These are phyloP conservation scores for Solanum appendiculatum DNA, from an alignment of 257 asterid genomes.

Conservation along the genomic window DNA sequence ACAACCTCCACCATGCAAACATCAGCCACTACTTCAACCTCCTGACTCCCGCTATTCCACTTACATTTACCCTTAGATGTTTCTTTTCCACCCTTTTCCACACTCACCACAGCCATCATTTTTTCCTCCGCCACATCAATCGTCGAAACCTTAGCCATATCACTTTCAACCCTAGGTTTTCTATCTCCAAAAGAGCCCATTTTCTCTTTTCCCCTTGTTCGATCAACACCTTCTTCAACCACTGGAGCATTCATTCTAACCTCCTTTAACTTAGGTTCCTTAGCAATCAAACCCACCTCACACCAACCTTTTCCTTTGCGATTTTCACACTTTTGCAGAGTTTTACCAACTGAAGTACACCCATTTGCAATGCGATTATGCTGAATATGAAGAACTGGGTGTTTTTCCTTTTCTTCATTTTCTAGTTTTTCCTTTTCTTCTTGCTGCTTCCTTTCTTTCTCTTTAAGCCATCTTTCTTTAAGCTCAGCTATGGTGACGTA, in stretches of 20 bases:
- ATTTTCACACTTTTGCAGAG: neutral
- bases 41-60: neutral
- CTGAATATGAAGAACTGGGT: neutral
- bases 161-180: constrained; percentile 4
- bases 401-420: neutral
- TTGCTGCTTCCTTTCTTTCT: constrained; percentile 19
- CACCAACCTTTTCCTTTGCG: neutral
- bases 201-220: neutral
- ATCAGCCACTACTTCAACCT: constrained; percentile 4
- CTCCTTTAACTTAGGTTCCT: constrained; percentile 23
- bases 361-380: neutral
- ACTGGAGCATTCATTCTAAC: neutral
- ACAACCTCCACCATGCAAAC: constrained; percentile 1
- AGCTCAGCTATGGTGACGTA: constrained; percentile 58
- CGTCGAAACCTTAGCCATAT: neutral
- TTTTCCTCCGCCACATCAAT: neutral
- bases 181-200: neutral
- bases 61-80: neutral
- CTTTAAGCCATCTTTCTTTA: constrained; percentile 48
- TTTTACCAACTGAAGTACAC: neutral
- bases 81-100: neutral
- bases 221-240: neutral
- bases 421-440: constrained; percentile 4
- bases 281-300: neutral
- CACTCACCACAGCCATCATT: neutral